Evolutionary conservation across 2,329 filamentous ascomycete genomes (phyloP), one percentile per base, ranked within the genome.

Genomic region (Mycosphaerelloides madeirae): DNA sequence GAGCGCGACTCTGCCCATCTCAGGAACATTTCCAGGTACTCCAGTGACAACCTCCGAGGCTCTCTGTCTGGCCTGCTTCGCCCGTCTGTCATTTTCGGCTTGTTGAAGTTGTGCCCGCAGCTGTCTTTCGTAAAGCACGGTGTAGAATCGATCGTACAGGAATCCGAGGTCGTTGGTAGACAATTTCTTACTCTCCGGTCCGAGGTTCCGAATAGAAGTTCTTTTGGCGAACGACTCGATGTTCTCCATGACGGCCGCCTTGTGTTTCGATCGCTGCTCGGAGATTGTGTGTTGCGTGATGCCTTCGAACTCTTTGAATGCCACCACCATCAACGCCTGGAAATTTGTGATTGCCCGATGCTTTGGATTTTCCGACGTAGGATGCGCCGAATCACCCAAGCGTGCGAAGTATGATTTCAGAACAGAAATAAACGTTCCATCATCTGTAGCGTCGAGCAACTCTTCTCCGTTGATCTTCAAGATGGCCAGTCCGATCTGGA

Each of bases 171-270:
- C 93, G 38, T 91, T 88, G 6, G 83, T 74, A 59, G 80, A 87
- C 28, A 98, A 73, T 41, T 90, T 80, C 69, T 97, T 98, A 73
- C 90, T 96, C 56, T 98, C 93, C 0, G 91, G 89, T 0, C 93
- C 93, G 19, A 98, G 78, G 59, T 98, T 98, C 29, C 93, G 80
- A 50, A 98, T 95, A 1, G 91, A 94, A 2, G 93, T 98, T 53
- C 93, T 81, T 71, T 97, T 98, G 41, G 93, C 89, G 62, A 98
- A 98, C 57, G 81, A 95, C 69, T 97, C 93, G 60, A 98, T 97
- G 54, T 90, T 96, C 65, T 89, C 89, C 44, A 98, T 75, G 25
- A 98, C 93, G 0, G 86, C 84, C 61, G 93, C 87, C 68, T 97
- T 97, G 68, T 97, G 94, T 68, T 90, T 95, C 31, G 86, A 76